These are phyloP conservation scores for Prototheca wickerhamii DNA, from an alignment of 163 green algal species.

Conservation along the genomic window DNA sequence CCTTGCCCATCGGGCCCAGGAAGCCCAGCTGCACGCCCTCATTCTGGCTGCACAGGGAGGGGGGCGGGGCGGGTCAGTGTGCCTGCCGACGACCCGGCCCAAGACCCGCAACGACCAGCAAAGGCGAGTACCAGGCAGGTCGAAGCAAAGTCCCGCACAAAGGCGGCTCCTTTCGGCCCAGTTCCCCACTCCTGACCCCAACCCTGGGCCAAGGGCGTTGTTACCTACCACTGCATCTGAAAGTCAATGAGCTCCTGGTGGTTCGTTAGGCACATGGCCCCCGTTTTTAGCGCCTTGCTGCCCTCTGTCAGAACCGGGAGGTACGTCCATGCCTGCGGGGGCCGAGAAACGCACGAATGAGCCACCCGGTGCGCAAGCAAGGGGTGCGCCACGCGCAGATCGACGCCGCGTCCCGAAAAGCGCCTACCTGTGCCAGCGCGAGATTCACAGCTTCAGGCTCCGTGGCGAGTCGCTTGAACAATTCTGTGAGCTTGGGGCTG, in stretches of 20 bases:
- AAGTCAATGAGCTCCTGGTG: constrained; percentile 13
- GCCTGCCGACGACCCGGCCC: background rate
- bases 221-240: constrained; percentile 12
- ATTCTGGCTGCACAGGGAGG: background rate
- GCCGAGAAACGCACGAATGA: background rate
- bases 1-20: constrained; percentile 34
- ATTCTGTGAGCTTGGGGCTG: background rate
- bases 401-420: background rate
- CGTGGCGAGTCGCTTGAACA: background rate
- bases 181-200: background rate
- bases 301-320: constrained; percentile 27
- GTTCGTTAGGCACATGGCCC: constrained; percentile 21
- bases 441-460: background rate
- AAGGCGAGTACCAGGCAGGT: background rate
- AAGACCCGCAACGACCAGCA: background rate
- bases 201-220: background rate
- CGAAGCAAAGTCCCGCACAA: background rate
- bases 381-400: background rate
- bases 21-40: background rate
- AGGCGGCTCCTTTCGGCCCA: background rate
- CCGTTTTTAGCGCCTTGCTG: constrained; percentile 21
- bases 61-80: background rate
- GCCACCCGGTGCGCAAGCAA: background rate
- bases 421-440: background rate
- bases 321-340: constrained; percentile 27